Conservation (phyloP, 225 moss, liverwort and hornwort species). For the Ulota crispa region DNA sequence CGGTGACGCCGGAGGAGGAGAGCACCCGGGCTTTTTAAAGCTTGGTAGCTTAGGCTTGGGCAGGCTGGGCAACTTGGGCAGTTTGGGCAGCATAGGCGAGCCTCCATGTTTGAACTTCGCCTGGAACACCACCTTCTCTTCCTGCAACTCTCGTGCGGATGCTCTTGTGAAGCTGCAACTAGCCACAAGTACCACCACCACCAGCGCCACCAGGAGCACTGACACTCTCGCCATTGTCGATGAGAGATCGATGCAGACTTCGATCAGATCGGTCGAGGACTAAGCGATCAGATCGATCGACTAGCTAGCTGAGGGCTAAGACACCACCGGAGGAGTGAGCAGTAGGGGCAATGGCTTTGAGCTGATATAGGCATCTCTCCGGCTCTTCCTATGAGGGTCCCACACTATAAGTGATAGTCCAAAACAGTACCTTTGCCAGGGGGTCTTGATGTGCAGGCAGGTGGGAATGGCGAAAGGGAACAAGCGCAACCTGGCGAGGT, state of each 20-base stretch:
- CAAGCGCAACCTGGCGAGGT: background rate
- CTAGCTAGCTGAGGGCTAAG: no score
- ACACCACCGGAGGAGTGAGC: background rate
- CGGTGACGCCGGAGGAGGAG: background rate
- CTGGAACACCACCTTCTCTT: background rate
- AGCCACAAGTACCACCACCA: background rate
- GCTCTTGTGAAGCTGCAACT: background rate
- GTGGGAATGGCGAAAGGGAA: background rate
- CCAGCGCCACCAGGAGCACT: background rate
- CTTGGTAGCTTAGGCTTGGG: background rate
- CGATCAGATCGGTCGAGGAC: background rate
- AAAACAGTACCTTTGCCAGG: background rate
- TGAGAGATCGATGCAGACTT: no score
- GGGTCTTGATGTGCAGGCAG: background rate
- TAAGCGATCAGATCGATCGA: no score
- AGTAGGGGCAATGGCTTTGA: background rate
- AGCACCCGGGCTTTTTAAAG: background rate
- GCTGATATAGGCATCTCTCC: background rate
- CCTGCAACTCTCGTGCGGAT: background rate
- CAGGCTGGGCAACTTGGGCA: background rate
- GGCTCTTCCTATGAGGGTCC: background rate
- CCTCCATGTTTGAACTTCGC: slow-evolving; percentile 1
- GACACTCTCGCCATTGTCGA: slow-evolving; percentile 10
- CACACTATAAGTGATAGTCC: background rate
- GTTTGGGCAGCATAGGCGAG: background rate